Conservation (phyloP, 2,329 filamentous ascomycete species). For the Nannizziopsis barbatae region DNA sequence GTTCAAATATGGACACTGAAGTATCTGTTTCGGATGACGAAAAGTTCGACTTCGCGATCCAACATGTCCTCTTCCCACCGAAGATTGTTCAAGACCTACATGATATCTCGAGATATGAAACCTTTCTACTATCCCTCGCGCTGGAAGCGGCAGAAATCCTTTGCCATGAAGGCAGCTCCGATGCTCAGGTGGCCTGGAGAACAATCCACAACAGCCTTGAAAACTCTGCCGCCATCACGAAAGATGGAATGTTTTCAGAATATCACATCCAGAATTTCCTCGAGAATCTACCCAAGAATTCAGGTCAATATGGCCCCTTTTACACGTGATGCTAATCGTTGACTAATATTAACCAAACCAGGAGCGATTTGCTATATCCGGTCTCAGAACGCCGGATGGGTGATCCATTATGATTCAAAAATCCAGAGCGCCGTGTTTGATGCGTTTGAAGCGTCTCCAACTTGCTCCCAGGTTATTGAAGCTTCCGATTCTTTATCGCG, state of each 20-base stretch:
- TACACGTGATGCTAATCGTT: not conserved
- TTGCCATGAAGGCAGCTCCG: not conserved
- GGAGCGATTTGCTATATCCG: conserved; percentile 30
- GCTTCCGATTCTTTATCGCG: conserved; percentile 31
- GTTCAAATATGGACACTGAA: no score
- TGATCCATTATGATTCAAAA: conserved; percentile 24
- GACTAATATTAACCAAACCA: conserved; percentile 8
- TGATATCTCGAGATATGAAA: conserved; percentile 16
- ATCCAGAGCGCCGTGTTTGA: conserved; percentile 26
- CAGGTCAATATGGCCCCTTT: not conserved
- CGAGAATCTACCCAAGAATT: not conserved
- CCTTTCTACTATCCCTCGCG: not conserved
- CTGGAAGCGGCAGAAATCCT: not conserved
- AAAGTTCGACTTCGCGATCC: conserved; percentile 22
- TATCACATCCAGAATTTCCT: not conserved
- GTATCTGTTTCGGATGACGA: no score
- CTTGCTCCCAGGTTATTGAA: conserved; percentile 26
- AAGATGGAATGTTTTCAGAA: not conserved
- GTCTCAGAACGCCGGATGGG: conserved; percentile 37
- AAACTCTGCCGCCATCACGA: not conserved
- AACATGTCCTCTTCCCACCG: conserved; percentile 42
- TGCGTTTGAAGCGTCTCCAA: conserved; percentile 38
- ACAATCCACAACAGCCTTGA: not conserved
- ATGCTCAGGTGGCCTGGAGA: not conserved
- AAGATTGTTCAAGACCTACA: conserved; percentile 36